These are phyloP conservation scores for Seminavis robusta DNA, from an alignment of 108 stramenopile species.

Conservation along the genomic window DNA sequence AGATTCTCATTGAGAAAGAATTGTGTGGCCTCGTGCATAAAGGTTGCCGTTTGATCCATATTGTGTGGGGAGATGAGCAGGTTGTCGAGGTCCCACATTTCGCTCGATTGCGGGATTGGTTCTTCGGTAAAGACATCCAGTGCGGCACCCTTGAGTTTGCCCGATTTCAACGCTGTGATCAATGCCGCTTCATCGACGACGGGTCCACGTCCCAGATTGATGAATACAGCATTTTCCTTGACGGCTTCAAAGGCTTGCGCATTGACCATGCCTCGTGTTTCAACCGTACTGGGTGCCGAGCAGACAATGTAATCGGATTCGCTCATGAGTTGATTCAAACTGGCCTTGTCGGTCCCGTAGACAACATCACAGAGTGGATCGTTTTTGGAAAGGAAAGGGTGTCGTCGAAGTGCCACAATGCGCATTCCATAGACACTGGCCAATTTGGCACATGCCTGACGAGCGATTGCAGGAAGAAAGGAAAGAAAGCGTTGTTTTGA, in stretches of 20 bases:
- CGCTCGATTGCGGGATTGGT: constrained; percentile 61
- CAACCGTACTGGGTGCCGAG: constrained; percentile 63
- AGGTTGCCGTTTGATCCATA: constrained; percentile 63
- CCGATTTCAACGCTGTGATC: constrained; percentile 42
- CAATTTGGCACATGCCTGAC: constrained; percentile 23
- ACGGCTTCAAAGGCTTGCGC: constrained; percentile 39
- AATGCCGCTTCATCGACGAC: constrained; percentile 80
- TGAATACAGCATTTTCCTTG: constrained; percentile 65
- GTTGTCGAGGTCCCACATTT: constrained; percentile 74
- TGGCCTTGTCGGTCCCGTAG: constrained; percentile 36
- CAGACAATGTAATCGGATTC: constrained; percentile 75
- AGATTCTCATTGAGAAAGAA: constrained; percentile 74
- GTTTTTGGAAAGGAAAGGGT: constrained; percentile 34
- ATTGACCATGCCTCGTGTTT: constrained; percentile 63
- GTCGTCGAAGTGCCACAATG: constrained; percentile 69
- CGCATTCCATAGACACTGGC: constrained; percentile 68
- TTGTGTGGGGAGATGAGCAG: constrained; percentile 73
- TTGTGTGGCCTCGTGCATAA: constrained; percentile 76
- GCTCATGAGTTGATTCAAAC: constrained; percentile 49
- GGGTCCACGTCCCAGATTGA: constrained; percentile 84
- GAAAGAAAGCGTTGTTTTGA: no score
- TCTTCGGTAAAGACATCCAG: constrained; percentile 84
- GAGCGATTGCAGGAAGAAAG: constrained; percentile 1
- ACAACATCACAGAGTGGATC: constrained; percentile 57
- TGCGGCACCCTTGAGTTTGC: constrained; percentile 71